A percentile compares a stretch with the other conserved stretches of the same genome.
Conservation (phyloP, 805 yeast species). For the Blastobotrys americana region DNA sequence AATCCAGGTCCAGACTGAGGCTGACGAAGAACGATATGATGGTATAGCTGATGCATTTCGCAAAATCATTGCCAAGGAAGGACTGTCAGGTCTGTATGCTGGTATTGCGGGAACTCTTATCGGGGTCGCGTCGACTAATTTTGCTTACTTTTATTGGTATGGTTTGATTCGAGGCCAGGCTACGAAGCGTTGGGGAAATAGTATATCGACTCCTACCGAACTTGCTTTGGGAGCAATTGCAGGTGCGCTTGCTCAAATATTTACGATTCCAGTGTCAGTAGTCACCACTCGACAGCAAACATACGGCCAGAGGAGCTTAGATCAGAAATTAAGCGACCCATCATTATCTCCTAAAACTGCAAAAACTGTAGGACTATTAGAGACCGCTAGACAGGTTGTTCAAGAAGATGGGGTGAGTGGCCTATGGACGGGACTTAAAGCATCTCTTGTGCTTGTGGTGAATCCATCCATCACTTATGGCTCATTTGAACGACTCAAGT, state of each 20-base stretch:
- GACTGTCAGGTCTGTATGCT: slow-evolving; percentile 61
- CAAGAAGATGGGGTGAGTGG: slow-evolving; percentile 61
- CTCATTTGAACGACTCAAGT: slow-evolving; percentile 60
- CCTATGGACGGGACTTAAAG: slow-evolving; percentile 79
- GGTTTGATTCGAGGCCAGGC: slow-evolving; percentile 46
- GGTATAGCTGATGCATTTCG: slow-evolving; percentile 56
- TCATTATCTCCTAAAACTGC: too few species aligned
- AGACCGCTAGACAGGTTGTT: slow-evolving; percentile 44
- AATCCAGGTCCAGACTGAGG: slow-evolving; percentile 57
- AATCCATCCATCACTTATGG: slow-evolving; percentile 88
- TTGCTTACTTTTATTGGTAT: slow-evolving; percentile 85
- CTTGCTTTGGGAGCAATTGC: slow-evolving; percentile 70
- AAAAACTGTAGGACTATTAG: slow-evolving; percentile 28
- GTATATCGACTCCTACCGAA: slow-evolving; percentile 54
- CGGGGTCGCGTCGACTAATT: slow-evolving; percentile 70
- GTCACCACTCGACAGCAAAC: slow-evolving; percentile 55
- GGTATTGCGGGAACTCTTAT: slow-evolving; percentile 62
- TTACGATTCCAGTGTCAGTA: slow-evolving; percentile 75
- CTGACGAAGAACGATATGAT: slow-evolving; percentile 35
- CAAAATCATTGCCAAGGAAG: slow-evolving; percentile 50
- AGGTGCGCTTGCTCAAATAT: slow-evolving; percentile 72
- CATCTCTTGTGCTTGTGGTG: slow-evolving; percentile 64
- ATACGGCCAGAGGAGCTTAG: slow-evolving; percentile 9
- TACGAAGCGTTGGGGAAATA: slow-evolving; percentile 11
- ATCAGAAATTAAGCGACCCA: slow-evolving; percentile 2